Percentiles rank a stretch among this genome's conserved stretches.
phyloP scores from a whole-genome alignment of 495 filamentous ascomycete genomes.

The Jackrogersella minutella region DNA sequence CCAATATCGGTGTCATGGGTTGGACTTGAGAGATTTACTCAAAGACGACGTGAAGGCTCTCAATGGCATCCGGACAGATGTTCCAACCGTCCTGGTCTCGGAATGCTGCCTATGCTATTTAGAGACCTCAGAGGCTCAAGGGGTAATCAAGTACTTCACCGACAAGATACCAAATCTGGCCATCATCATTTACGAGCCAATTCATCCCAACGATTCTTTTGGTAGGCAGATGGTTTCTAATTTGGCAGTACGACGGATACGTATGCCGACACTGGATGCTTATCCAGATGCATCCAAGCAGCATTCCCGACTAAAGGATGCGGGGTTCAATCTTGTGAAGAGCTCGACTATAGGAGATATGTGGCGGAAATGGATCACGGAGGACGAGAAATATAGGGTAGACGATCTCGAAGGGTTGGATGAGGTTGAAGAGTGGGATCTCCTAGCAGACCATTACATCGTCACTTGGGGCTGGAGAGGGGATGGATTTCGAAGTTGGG shows the following conservation, averaged over 20 bases:
- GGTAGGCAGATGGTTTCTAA: conserved; percentile 91
- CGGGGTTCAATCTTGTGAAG: conserved; percentile 68
- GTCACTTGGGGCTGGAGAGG: conserved; percentile 76
- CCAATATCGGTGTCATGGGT: conserved; percentile 76
- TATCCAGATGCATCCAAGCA: conserved; percentile 74
- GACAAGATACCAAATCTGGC: conserved; percentile 63
- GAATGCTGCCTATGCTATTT: conserved; percentile 97
- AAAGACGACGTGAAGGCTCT: conserved; percentile 35
- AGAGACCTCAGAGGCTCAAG: conserved; percentile 63
- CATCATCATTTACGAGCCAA: conserved; percentile 87
- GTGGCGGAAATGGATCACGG: conserved; percentile 75
- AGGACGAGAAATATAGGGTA: conserved; percentile 81
- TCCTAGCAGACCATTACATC: conserved; percentile 90
- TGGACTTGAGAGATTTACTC: conserved; percentile 77
- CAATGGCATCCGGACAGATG: conserved; percentile 46
- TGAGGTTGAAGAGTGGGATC: conserved; percentile 93
- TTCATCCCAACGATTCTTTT: conserved; percentile 82
- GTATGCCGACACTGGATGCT: conserved; percentile 78
- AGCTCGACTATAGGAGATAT: conserved; percentile 72
- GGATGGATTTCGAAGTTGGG: conserved; percentile 37
- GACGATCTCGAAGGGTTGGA: conserved; percentile 85
- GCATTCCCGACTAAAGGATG: conserved; percentile 64
- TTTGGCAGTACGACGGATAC: conserved; percentile 82
- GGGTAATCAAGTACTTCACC: conserved; percentile 73
- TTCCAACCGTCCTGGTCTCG: conserved; percentile 86